These are phyloP conservation scores for Aegle marmelos DNA, from an alignment of 345 rosid species.

Conservation along the genomic window DNA sequence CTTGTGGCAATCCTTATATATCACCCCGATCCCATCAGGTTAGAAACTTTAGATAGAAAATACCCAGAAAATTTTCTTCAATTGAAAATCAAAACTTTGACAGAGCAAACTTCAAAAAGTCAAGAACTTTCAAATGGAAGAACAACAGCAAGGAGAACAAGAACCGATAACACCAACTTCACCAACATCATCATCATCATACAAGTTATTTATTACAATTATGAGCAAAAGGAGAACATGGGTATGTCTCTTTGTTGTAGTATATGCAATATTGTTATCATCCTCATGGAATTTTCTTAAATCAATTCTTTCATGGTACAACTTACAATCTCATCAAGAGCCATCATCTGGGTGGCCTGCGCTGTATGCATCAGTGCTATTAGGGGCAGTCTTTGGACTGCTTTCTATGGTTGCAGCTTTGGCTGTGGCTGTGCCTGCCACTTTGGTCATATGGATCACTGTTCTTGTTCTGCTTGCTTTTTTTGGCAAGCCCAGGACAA, in stretches of 20 bases:
- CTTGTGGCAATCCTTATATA: background rate
- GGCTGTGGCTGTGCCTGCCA: slow-evolving; percentile 91
- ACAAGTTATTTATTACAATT: slow-evolving; percentile 49
- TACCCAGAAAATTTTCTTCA: slow-evolving; percentile 1
- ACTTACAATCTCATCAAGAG: slow-evolving; percentile 26
- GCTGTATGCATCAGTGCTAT: slow-evolving; percentile 79
- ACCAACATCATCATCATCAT: slow-evolving; percentile 38
- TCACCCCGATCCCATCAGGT: background rate
- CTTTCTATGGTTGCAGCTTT: slow-evolving; percentile 94
- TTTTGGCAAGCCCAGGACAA: slow-evolving; percentile 74
- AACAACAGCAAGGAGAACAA: slow-evolving; percentile 19
- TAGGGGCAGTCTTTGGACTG: slow-evolving; percentile 79
- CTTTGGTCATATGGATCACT: slow-evolving; percentile 76
- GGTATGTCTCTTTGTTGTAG: slow-evolving; percentile 79
- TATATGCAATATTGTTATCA: slow-evolving; percentile 64
- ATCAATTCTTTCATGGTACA: slow-evolving; percentile 77
- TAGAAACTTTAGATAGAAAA: background rate
- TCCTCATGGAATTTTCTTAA: slow-evolving; percentile 73
- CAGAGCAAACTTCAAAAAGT: background rate
- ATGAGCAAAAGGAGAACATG: slow-evolving; percentile 97
- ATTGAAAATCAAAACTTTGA: background rate
- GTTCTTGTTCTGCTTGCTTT: slow-evolving; percentile 75
- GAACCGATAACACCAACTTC: background rate
- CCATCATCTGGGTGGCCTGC: slow-evolving; percentile 61
- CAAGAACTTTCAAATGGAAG: slow-evolving; percentile 31